Percentiles rank a stretch among this genome's conserved stretches.
Conservation (phyloP, 2,329 filamentous ascomycete species). For the Monosporascus sp. region DNA sequence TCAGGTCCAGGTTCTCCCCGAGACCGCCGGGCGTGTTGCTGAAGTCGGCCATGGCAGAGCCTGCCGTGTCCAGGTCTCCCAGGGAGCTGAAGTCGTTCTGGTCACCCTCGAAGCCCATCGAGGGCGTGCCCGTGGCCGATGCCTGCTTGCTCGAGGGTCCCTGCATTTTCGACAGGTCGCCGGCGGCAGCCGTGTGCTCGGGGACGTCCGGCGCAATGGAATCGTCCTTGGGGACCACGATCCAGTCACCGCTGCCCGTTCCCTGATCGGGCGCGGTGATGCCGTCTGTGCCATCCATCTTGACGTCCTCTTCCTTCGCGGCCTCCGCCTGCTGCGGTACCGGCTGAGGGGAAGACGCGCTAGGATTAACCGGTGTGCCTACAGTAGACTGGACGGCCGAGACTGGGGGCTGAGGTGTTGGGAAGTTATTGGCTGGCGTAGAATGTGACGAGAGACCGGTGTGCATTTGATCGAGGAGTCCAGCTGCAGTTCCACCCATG, state of each 20-base stretch:
- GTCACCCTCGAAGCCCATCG: constrained; percentile 41
- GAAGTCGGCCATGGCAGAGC: constrained; percentile 64
- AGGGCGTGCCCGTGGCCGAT: constrained; percentile 41
- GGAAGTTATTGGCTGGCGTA: constrained; percentile 56
- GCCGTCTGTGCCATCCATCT: constrained; percentile 51
- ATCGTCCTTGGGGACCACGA: constrained; percentile 63
- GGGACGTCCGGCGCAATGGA: constrained; percentile 33
- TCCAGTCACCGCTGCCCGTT: constrained; percentile 62
- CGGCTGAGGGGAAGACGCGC: constrained; percentile 39
- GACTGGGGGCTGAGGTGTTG: constrained; percentile 54
- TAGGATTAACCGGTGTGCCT: constrained; percentile 49
- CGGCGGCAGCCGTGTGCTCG: constrained; percentile 12
- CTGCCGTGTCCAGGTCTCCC: constrained; percentile 63
- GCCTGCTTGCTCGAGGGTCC: constrained; percentile 28
- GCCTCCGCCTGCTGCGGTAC: constrained; percentile 13
- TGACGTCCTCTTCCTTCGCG: constrained; percentile 30
- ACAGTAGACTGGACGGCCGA: constrained; percentile 51
- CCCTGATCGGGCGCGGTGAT: constrained; percentile 44
- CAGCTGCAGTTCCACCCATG: constrained; percentile 59
- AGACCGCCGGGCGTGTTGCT: constrained; percentile 48
- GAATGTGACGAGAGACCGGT: constrained; percentile 53
- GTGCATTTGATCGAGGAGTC: constrained; percentile 64
- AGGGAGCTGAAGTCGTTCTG: constrained; percentile 59
- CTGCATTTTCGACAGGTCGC: constrained; percentile 15
- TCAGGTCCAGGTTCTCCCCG: constrained; percentile 52